Conservation (phyloP, 2,329 filamentous ascomycete species). For the Sporothrix sp. region DNA sequence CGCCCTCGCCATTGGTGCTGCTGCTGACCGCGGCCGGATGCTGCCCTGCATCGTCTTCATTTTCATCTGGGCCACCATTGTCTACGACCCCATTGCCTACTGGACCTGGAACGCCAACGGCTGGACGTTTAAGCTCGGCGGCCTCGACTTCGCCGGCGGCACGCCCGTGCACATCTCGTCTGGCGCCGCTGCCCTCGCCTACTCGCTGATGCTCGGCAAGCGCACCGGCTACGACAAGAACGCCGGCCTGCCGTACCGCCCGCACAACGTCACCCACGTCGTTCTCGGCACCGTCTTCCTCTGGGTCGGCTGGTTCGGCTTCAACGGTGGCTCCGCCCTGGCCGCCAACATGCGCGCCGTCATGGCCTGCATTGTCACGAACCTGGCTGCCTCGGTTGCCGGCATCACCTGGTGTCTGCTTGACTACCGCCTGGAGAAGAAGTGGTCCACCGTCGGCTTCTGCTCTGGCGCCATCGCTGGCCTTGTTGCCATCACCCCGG, state of each 20-base stretch:
- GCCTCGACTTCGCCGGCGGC: constrained; percentile 80
- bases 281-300: constrained; percentile 89
- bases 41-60: constrained; percentile 84
- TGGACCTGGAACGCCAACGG: constrained; percentile 87
- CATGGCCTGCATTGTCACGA: constrained; percentile 80
- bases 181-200: constrained; percentile 73
- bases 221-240: constrained; percentile 67
- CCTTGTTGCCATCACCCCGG: constrained; percentile 79
- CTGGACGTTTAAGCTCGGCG: constrained; percentile 71
- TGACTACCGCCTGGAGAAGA: constrained; percentile 79
- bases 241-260: constrained; percentile 81
- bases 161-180: constrained; percentile 85
- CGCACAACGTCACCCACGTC: constrained; percentile 87
- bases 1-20: constrained; percentile 37
- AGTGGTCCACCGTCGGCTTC: constrained; percentile 90
- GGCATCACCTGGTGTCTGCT: constrained; percentile 84
- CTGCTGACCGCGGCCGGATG: constrained; percentile 80
- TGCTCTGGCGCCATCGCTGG: constrained; percentile 85
- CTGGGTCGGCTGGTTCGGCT: constrained; percentile 93
- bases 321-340: constrained; percentile 80
- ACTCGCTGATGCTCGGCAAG: constrained; percentile 86
- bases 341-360: constrained; percentile 74
- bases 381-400: constrained; percentile 72
- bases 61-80: constrained; percentile 82
- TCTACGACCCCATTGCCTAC: constrained; percentile 89